These are phyloP conservation scores for Leccinum pachyderme DNA, from an alignment of 1,284 basidiomycete genomes.

Conservation along the genomic window DNA sequence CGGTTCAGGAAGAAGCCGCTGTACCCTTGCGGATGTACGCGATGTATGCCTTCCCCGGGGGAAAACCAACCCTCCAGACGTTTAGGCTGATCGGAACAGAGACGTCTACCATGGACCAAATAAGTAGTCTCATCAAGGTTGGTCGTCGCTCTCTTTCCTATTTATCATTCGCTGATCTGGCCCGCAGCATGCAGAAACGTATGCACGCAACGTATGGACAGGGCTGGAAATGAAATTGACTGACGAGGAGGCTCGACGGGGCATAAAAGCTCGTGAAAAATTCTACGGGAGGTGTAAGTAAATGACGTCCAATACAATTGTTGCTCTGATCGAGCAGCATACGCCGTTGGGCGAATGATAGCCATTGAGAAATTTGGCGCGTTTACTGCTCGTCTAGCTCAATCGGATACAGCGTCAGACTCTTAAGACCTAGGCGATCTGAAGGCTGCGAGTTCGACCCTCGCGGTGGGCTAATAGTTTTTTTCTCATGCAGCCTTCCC, in stretches of 20 bases:
- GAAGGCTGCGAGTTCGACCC: slow-evolving; percentile 92
- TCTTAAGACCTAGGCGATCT: slow-evolving; percentile 52
- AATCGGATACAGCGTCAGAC: slow-evolving; percentile 88
- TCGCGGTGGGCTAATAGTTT: slow-evolving; percentile 73
- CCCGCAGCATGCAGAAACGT: slow-evolving; percentile 53
- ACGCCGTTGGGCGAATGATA: not conserved
- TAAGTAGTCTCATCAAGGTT: slow-evolving; percentile 56
- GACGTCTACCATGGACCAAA: slow-evolving; percentile 45
- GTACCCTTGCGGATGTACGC: slow-evolving; percentile 55
- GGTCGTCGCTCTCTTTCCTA: not conserved
- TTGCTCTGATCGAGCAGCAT: no score
- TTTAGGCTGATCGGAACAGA: slow-evolving; percentile 62
- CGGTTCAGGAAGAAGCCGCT: slow-evolving; percentile 61
- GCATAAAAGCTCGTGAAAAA: slow-evolving; percentile 40
- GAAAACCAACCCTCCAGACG: slow-evolving; percentile 47
- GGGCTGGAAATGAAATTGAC: slow-evolving; percentile 44
- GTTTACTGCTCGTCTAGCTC: slow-evolving; percentile 69
- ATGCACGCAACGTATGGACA: slow-evolving; percentile 39
- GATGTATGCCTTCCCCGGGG: slow-evolving; percentile 55
- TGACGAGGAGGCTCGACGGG: slow-evolving; percentile 44
- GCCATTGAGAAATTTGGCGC: not conserved
- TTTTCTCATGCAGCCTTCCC: not conserved
- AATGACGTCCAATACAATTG: not conserved
- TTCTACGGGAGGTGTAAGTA: slow-evolving; percentile 29
- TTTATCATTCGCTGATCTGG: slow-evolving; percentile 2